These are phyloP conservation scores for Sanghuangporus baumii DNA, from an alignment of 1,284 basidiomycete genomes.

Conservation along the genomic window DNA sequence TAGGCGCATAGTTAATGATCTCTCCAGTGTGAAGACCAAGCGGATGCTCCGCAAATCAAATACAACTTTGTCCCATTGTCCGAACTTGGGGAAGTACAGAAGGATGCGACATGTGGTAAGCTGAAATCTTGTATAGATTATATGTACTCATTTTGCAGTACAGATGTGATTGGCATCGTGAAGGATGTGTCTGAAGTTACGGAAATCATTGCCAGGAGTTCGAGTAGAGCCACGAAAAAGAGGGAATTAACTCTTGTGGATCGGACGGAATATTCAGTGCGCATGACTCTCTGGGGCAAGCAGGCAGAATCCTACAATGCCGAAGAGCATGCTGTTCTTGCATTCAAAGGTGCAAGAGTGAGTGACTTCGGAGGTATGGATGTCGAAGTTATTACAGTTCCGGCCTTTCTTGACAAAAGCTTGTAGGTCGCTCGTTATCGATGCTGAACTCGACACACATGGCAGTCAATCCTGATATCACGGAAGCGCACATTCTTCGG, in stretches of 20 bases:
- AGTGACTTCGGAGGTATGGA: slow-evolving; percentile 83
- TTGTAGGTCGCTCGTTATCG: slow-evolving; percentile 72
- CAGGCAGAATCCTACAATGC: slow-evolving; percentile 79
- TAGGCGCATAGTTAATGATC: slow-evolving; percentile 17
- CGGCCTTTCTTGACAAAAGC: background rate
- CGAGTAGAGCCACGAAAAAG: slow-evolving; percentile 73
- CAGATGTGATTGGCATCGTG: slow-evolving; percentile 84
- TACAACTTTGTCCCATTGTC: slow-evolving; percentile 78
- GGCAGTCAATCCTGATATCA: slow-evolving; percentile 83
- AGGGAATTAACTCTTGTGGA: slow-evolving; percentile 90
- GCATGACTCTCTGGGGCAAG: slow-evolving; percentile 94
- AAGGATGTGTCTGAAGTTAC: slow-evolving; percentile 70
- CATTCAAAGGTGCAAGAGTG: slow-evolving; percentile 94
- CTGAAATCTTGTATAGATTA: slow-evolving; percentile 18
- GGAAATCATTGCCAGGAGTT: slow-evolving; percentile 68
- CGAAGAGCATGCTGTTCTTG: slow-evolving; percentile 67
- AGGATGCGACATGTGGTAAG: slow-evolving; percentile 77
- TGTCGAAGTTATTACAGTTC: slow-evolving; percentile 3
- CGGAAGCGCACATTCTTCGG: slow-evolving; percentile 78
- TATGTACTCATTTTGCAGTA: slow-evolving; percentile 20
- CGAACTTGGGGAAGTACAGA: slow-evolving; percentile 57
- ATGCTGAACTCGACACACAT: slow-evolving; percentile 67
- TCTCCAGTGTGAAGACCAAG: slow-evolving; percentile 68
- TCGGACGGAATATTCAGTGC: slow-evolving; percentile 72
- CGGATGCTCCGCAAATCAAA: slow-evolving; percentile 73